Conservation (phyloP, 2,329 filamentous ascomycete species). For the Cytospora piceae region DNA sequence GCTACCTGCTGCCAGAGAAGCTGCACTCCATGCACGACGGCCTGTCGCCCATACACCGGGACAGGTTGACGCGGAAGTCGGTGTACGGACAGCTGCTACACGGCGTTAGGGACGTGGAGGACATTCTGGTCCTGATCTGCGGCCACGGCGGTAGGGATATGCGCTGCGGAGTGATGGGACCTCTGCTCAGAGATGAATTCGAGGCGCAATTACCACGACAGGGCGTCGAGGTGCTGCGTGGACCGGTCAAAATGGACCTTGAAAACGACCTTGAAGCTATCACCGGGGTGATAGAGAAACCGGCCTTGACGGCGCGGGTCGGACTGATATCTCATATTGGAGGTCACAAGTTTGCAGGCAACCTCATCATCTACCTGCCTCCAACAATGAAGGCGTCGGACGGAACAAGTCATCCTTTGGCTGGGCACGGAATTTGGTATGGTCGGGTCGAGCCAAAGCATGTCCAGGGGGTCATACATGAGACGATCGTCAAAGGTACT, state of each 20-base stretch:
- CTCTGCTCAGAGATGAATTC: conserved; percentile 73
- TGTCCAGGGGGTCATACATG: conserved; percentile 73
- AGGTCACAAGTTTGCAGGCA: conserved; percentile 84
- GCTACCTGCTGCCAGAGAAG: conserved; percentile 65
- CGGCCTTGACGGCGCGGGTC: conserved; percentile 56
- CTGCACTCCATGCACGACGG: conserved; percentile 65
- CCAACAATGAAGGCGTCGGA: conserved; percentile 48
- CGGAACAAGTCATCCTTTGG: conserved; percentile 59
- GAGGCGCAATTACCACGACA: conserved; percentile 56
- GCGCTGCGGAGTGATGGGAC: conserved; percentile 81
- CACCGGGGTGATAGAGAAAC: conserved; percentile 30
- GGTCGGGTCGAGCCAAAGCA: conserved; percentile 75
- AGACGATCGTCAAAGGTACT: conserved; percentile 69
- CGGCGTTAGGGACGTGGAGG: conserved; percentile 63
- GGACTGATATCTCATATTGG: conserved; percentile 79
- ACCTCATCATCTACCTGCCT: conserved; percentile 80
- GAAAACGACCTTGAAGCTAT: conserved; percentile 35
- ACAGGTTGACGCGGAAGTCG: conserved; percentile 54
- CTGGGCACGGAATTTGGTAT: conserved; percentile 80
- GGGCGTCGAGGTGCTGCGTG: conserved; percentile 54
- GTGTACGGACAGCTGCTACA: conserved; percentile 56
- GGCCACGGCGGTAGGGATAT: conserved; percentile 82
- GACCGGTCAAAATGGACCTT: conserved; percentile 47
- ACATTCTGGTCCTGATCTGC: conserved; percentile 82
- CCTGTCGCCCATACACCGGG: conserved; percentile 61